Evolutionary conservation across 129 eudicot species (phyloP).

Genomic region (Smallanthus sonchifolius): DNA sequence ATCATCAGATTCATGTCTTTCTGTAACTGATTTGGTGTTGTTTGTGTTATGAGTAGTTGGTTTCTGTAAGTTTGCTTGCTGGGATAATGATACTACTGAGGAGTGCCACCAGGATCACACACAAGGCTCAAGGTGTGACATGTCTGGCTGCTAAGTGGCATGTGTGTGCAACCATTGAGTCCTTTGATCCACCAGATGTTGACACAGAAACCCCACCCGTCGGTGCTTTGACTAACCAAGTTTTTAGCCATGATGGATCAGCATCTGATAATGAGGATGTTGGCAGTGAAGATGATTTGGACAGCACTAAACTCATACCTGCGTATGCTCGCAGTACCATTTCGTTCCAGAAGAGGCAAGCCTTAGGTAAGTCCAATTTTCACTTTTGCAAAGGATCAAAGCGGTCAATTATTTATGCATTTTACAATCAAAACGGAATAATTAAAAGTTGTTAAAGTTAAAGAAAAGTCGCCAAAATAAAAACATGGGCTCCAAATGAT

Average conservation of each 20-base stretch:
- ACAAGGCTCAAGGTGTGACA: slow-evolving; percentile 83
- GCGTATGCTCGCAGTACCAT: slow-evolving; percentile 70
- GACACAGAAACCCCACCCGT: slow-evolving; percentile 58
- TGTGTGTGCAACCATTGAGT: slow-evolving; percentile 80
- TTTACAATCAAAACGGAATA: background rate
- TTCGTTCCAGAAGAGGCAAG: slow-evolving; percentile 93
- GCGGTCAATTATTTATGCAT: no score
- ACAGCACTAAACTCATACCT: slow-evolving; percentile 62
- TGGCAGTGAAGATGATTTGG: slow-evolving; percentile 81
- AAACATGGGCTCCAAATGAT: no score
- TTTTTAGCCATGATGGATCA: slow-evolving; percentile 22
- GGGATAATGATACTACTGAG: slow-evolving; percentile 78
- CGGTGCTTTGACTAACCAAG: slow-evolving; percentile 22
- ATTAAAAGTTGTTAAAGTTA: no score
- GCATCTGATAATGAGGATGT: slow-evolving; percentile 69
- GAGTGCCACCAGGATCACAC: slow-evolving; percentile 92
- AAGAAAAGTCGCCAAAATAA: no score
- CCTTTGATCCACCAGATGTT: slow-evolving; percentile 44
- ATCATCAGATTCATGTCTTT: background rate
- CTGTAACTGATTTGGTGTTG: background rate
- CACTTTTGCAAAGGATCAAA: no score
- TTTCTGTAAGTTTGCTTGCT: slow-evolving; percentile 81
- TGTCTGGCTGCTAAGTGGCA: slow-evolving; percentile 94
- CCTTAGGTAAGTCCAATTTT: slow-evolving; percentile 51
- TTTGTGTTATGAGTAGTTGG: slow-evolving; percentile 46